A percentile compares a stretch with the other conserved stretches of the same genome.
phyloP scores from a whole-genome alignment of 495 filamentous ascomycete genomes.

The Elaphomyces granulatus region DNA sequence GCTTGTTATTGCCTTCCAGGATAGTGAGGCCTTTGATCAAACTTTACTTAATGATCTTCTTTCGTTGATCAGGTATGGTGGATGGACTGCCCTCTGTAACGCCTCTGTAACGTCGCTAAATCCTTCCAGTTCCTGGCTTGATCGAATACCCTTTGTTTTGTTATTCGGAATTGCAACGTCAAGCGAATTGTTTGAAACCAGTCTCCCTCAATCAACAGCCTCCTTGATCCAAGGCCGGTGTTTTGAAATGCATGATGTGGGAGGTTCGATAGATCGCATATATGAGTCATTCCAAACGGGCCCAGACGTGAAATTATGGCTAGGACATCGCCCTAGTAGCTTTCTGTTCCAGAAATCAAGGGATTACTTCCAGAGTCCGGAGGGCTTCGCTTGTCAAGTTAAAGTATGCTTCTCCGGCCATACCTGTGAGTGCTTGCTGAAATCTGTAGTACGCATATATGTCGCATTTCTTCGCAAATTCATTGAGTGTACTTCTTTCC shows the following conservation, averaged over 20 bases:
- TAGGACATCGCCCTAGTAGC: conserved; percentile 52
- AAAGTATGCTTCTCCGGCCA: conserved; percentile 42
- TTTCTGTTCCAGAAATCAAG: conserved; percentile 60
- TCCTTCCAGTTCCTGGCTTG: conserved; percentile 57
- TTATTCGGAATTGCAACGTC: conserved; percentile 87
- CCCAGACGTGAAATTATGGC: conserved; percentile 38
- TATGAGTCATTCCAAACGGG: conserved; percentile 54
- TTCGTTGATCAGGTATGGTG: conserved; percentile 54
- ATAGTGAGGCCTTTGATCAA: conserved; percentile 85
- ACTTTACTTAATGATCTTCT: conserved; percentile 65
- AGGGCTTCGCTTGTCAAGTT: conserved; percentile 60
- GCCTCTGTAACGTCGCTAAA: conserved; percentile 1
- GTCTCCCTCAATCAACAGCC: conserved; percentile 61
- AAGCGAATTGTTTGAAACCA: conserved; percentile 72
- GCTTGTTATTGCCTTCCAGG: conserved; percentile 66
- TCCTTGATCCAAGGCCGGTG: conserved; percentile 57
- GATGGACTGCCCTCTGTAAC: background rate
- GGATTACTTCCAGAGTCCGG: conserved; percentile 77
- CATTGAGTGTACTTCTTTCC: conserved; percentile 52
- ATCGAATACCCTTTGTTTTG: conserved; percentile 79
- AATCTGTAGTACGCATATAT: conserved; percentile 68
- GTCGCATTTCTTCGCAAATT: conserved; percentile 91
- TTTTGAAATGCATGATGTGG: conserved; percentile 70
- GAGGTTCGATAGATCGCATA: conserved; percentile 61
- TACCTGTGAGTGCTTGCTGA: conserved; percentile 5